Evolutionary conservation across 2,329 filamentous ascomycete genomes (phyloP), one percentile per base, ranked within the genome.

Genomic region (Stachybotrys elegans): DNA sequence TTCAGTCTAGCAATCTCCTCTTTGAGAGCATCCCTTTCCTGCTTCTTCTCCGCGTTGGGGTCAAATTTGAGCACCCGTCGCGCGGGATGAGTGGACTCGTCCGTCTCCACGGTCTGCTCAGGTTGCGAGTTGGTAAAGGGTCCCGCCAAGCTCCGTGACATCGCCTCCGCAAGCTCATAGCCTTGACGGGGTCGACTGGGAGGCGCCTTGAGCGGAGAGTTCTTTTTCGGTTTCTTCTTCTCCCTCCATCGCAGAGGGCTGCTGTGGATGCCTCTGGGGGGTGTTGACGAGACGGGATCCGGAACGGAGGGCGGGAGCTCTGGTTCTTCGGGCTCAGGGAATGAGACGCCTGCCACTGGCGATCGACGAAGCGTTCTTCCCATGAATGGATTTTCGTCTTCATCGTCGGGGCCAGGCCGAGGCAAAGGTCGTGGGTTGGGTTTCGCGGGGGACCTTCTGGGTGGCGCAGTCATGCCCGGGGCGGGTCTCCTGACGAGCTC

Each of bases 231-330:
- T 43, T 59, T 68, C 46, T 43, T 38, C 35, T 55, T 49, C 22
- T 53, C 51, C 16, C 63, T 69, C 52, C 72, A 67, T 52, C 69
- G 69, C 3, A 75, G 77, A 0, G 79, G 78, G 13, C 76, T 80
- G 41, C 73, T 73, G 47, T 83, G 79, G 22, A 84, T 83, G 1
- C 80, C 81, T 17, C 66, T 59, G 1, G 79, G 76, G 7, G 77
- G 77, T 4, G 75, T 76, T 35, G 71, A 75, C 22, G 78, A 68
- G 2, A 76, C 66, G 0, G 74, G 70, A 46, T 83, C 79, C 2
- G 66, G 63, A 12, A 73, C 61, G 0, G 78, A 78, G 0, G 78
- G 78, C 4, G 83, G 84, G 5, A 87, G 68, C 39, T 84, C 80
- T 2, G 82, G 82, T 52, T 86, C 81, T 14, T 71, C 71, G 20